These are phyloP conservation scores for Colletotrichum sp. DNA, from an alignment of 2,329 filamentous ascomycete species.

Conservation along the genomic window DNA sequence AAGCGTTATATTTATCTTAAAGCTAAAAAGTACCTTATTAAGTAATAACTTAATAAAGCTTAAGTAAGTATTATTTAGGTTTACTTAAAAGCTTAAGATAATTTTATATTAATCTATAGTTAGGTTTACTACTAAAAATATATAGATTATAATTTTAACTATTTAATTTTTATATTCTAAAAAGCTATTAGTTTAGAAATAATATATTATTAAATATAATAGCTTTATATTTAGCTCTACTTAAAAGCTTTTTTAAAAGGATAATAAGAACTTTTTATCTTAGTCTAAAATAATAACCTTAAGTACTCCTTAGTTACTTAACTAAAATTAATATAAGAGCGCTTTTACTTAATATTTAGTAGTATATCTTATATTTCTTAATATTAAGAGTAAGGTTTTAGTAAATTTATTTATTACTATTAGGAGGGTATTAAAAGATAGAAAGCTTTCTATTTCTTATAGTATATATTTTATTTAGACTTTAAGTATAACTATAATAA, in stretches of 20 bases:
- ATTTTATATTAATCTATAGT: background rate
- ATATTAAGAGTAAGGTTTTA: background rate
- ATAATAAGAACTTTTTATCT: background rate
- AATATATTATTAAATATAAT: background rate
- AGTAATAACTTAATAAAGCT: background rate
- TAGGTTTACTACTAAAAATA: background rate
- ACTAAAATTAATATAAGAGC: background rate
- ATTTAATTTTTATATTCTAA: background rate
- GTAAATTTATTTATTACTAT: background rate
- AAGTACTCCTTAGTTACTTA: background rate
- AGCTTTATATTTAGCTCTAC: background rate
- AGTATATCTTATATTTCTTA: background rate
- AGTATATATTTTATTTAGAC: too few relatives aligned
- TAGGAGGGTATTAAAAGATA: conserved; percentile 22
- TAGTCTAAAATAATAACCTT: background rate
- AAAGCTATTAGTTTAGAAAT: fast-evolving
- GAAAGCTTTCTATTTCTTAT: too few relatives aligned
- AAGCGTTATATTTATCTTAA: background rate
- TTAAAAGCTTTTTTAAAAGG: background rate
- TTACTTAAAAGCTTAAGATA: background rate
- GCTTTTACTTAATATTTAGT: background rate
- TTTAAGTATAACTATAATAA: too few relatives aligned
- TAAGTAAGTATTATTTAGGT: background rate
- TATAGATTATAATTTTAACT: background rate
- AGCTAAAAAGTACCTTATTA: background rate